Base-by-base conservation (phyloP, 148 eudicot species). In the Beta vulgaris region DNA sequence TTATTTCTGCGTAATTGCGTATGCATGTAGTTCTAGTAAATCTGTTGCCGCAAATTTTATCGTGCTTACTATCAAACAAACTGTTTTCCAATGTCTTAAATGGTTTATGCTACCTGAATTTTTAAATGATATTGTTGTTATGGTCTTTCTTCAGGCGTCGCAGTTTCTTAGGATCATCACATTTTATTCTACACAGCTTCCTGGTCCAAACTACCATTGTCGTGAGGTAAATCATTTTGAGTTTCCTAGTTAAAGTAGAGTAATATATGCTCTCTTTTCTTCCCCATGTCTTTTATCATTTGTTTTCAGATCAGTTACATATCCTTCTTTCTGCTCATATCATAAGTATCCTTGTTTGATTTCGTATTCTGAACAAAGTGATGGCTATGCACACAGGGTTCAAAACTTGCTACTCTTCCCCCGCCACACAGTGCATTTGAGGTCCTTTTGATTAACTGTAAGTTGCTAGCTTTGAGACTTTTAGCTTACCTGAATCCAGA, bases 201-300 rank as follows among this genome's bases (percentile, higher is more conserved):
- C 98, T 73, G 98, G 98, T 68, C 98, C 98, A 66, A 92, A 90
- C 77, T 92, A 92, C 79, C 98, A 95, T 40, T 95, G 98, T 49
- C 97, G 98, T 15, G 96, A 95, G 93, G 98, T 92, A 87, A 79
- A 72, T 40, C 23, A n/a, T 46, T 32, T 26, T 51, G 12, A n/a
- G 35, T 13, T 23, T 42, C 37, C 48, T 36, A 10, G 4, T 29
- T 37, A 15, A 34, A 12, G 6, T 72, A 5, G 7, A n/a, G 65
- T 8, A 12, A 1, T 15, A 23, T 37, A 40, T 75, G 23, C 37
- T 7, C 43, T 58, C n/a, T 65, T n/a, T 63, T 32, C 7, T 31
- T 44, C 39, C 32, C 64, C 29, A 48, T 48, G 49, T 48, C 40
- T 73, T 69, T 48, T 62, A 36, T 14, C 11, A 9, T 7, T 23